Conservation (phyloP, 2,329 filamentous ascomycete genomes). For the Zymoseptoria passerinii region DNA sequence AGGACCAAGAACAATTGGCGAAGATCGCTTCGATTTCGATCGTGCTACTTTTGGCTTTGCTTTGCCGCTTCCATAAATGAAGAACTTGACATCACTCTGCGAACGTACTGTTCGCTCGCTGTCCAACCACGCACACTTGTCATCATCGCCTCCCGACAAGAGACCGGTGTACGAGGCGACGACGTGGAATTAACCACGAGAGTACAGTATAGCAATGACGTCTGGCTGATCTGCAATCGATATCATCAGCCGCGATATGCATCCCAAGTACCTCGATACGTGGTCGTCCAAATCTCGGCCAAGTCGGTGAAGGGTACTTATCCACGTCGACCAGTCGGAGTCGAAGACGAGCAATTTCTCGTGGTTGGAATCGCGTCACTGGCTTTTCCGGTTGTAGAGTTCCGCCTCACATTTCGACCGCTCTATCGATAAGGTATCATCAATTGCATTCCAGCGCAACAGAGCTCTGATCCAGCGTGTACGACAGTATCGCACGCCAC, state of each 20-base stretch:
- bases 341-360: neutral
- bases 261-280: neutral
- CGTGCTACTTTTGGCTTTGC: neutral
- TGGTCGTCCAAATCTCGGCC: neutral
- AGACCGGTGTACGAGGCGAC: neutral
- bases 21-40: neutral
- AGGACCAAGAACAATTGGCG: neutral
- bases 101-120: neutral
- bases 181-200: neutral
- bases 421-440: neutral
- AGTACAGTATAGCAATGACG: neutral
- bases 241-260: neutral
- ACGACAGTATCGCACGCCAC: neutral
- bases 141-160: neutral
- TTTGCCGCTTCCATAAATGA: too few species aligned
- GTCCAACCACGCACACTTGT: neutral
- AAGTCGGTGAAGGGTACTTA: neutral
- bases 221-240: neutral
- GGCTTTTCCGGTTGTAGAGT: too few species aligned
- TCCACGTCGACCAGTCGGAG: neutral
- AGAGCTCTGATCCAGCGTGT: neutral
- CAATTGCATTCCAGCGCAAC: too few species aligned
- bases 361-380: neutral
- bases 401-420: too few species aligned
- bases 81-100: neutral